Evolutionary conservation across 2,329 filamentous ascomycete genomes (phyloP), one percentile per base, ranked within the genome.

Genomic region (Aschersonia sp.): DNA sequence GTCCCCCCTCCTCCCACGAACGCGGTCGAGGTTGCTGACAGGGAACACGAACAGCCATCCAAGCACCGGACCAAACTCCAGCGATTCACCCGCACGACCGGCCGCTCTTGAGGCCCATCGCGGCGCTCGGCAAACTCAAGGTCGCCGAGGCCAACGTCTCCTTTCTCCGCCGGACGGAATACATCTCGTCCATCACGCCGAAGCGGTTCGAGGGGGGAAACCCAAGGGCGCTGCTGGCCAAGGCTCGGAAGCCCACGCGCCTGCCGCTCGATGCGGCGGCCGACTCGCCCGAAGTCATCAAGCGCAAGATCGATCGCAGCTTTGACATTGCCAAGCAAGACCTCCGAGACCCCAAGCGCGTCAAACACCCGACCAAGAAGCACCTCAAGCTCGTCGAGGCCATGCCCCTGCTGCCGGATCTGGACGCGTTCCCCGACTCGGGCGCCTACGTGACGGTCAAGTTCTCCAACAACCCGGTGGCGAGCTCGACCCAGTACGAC

Each of bases 81-180:
- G 70, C 77, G 8, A 67, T 92, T 47, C 87, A 95, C 56, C 84
- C 89, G 6, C 82, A 84, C 58, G 92, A 98, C 68, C 80, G 86
- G 53, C 76, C 80, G 10, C 81, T 98, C 46, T 77, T 98, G 51
- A 79, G 87, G 60, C 84, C 87, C 5, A 78, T 95, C 37, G 80
- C 87, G 37, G 81, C 87, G 45, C 76, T 98, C 29, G 88, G 87
- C 56, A 94, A 95, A 65, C 82, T 83, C 43, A 85, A 86, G 55
- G 76, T 80, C 41, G 78, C 79, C 51, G 84, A 87, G 52, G 74
- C 83, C 14, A 82, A 83, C 52, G 87, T 95, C 47, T 95, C 87
- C 52, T 98, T 98, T 75, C 76, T 98, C 55, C 87, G 92, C 49
- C 81, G 90, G 58, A 97, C 92, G 48, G 92, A 98, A 65, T 97